Percentiles rank a stretch among this genome's conserved stretches.
phyloP scores from a whole-genome alignment of 495 filamentous ascomycete species.

The Hypoxylon subgilvum region DNA sequence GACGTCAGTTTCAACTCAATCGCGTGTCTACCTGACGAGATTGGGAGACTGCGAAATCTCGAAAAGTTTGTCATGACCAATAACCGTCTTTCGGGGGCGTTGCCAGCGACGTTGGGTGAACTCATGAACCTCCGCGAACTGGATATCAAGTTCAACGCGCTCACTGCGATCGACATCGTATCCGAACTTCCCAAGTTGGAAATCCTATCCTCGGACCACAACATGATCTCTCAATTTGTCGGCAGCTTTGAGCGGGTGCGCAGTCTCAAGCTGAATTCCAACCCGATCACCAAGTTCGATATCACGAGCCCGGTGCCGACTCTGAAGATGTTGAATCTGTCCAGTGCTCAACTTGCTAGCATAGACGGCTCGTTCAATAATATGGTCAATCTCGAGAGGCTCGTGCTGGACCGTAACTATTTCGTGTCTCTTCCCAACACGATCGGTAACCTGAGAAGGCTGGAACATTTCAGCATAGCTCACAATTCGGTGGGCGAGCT shows the following conservation, averaged over 20 bases:
- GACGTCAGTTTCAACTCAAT: slow-evolving; percentile 98
- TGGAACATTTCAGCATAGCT: slow-evolving; percentile 92
- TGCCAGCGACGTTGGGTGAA: slow-evolving; percentile 71
- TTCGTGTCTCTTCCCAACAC: slow-evolving; percentile 84
- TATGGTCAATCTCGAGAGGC: slow-evolving; percentile 80
- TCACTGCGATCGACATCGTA: slow-evolving; percentile 84
- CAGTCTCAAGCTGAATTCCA: slow-evolving; percentile 84
- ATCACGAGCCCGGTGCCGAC: slow-evolving; percentile 77
- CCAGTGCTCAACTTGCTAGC: slow-evolving; percentile 82
- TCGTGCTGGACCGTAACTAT: slow-evolving; percentile 93
- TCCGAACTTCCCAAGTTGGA: slow-evolving; percentile 84
- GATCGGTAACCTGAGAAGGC: slow-evolving; percentile 78
- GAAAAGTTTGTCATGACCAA: slow-evolving; percentile 96
- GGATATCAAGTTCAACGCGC: slow-evolving; percentile 89
- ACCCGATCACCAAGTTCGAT: slow-evolving; percentile 91
- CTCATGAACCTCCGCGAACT: slow-evolving; percentile 84
- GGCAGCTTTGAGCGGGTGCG: slow-evolving; percentile 84
- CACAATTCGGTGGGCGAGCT: slow-evolving; percentile 84
- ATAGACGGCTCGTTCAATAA: slow-evolving; percentile 88
- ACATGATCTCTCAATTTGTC: slow-evolving; percentile 83
- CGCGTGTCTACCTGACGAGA: slow-evolving; percentile 69
- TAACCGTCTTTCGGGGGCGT: slow-evolving; percentile 77
- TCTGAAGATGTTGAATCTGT: slow-evolving; percentile 82
- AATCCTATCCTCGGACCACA: slow-evolving; percentile 86
- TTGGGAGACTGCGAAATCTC: slow-evolving; percentile 76